Conservation (phyloP, 1,139 yeast genomes). For the Magnusiomyces tetraspermus region DNA sequence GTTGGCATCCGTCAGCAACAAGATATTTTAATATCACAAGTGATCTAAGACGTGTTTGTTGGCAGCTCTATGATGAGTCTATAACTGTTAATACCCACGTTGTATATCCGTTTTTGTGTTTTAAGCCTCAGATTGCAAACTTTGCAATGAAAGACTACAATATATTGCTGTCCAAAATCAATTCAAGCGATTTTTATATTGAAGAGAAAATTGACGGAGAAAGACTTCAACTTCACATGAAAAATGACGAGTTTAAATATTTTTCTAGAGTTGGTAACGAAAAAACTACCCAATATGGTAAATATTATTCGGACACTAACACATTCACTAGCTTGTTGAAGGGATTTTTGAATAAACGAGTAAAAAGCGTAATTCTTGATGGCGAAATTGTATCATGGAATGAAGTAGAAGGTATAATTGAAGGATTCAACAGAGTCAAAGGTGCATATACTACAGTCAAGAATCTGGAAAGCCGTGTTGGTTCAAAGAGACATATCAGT, state of each 20-base stretch:
- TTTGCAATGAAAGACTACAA: constrained; percentile 15
- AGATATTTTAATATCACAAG: constrained; percentile 59
- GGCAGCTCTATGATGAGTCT: constrained; percentile 42
- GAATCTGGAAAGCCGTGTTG: background rate
- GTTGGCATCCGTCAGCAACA: constrained; percentile 78
- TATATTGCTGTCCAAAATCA: constrained; percentile 6
- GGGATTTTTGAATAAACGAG: constrained; percentile 38
- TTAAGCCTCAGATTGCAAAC: constrained; percentile 21
- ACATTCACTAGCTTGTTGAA: constrained; percentile 50
- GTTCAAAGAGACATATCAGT: background rate
- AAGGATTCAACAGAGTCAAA: constrained; percentile 1
- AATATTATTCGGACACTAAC: constrained; percentile 42
- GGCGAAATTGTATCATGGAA: constrained; percentile 96
- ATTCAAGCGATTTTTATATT: constrained; percentile 41
- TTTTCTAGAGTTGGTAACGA: constrained; percentile 65
- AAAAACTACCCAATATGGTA: constrained; percentile 67
- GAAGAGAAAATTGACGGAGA: constrained; percentile 97
- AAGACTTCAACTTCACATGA: constrained; percentile 63
- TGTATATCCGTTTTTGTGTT: constrained; percentile 25
- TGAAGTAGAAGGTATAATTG: constrained; percentile 9
- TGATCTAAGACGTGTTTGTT: constrained; percentile 51
- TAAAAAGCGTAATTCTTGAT: constrained; percentile 51
- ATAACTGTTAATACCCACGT: constrained; percentile 32
- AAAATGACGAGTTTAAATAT: constrained; percentile 42
- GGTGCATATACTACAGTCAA: background rate